Evolutionary conservation across 2,329 filamentous ascomycete genomes (phyloP).

Genomic region (Ophiosphaerella narmari): DNA sequence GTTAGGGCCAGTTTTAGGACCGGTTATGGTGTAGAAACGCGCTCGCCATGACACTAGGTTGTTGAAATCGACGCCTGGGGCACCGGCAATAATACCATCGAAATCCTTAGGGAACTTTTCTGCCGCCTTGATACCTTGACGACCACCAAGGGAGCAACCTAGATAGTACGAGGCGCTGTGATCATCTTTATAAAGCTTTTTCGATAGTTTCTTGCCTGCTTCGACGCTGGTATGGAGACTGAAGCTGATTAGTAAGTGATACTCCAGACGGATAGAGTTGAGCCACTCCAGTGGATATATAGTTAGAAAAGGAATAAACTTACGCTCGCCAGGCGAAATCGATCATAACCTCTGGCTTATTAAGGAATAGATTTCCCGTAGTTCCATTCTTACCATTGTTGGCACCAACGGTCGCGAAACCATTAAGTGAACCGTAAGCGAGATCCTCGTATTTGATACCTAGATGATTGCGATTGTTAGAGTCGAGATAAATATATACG

Average conservation of each 20-base stretch:
- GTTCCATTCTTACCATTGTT: slow-evolving; percentile 53
- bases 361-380: slow-evolving; percentile 50
- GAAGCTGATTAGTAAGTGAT: neutral
- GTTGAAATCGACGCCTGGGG: slow-evolving; percentile 39
- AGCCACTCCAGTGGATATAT: neutral
- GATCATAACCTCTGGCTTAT: slow-evolving; percentile 51
- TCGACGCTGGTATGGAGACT: slow-evolving; percentile 47
- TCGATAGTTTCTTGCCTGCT: slow-evolving; percentile 45
- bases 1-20: slow-evolving; percentile 20
- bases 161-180: slow-evolving; percentile 46
- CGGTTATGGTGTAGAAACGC: slow-evolving; percentile 37
- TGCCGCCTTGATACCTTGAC: slow-evolving; percentile 37
- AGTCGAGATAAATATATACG: neutral
- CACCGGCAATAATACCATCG: slow-evolving; percentile 42
- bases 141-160: slow-evolving; percentile 41
- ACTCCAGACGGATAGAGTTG: no score
- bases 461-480: slow-evolving; percentile 13
- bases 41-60: slow-evolving; percentile 34
- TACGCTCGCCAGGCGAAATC: slow-evolving; percentile 55
- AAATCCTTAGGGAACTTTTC: slow-evolving; percentile 40
- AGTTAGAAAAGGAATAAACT: neutral
- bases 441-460: slow-evolving; percentile 49
- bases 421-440: slow-evolving; percentile 42
- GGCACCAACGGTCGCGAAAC: slow-evolving; percentile 47
- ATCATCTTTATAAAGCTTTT: slow-evolving; percentile 43